phyloP scores from a whole-genome alignment of 495 filamentous ascomycete species.

The Penicillium bialowiezense region DNA sequence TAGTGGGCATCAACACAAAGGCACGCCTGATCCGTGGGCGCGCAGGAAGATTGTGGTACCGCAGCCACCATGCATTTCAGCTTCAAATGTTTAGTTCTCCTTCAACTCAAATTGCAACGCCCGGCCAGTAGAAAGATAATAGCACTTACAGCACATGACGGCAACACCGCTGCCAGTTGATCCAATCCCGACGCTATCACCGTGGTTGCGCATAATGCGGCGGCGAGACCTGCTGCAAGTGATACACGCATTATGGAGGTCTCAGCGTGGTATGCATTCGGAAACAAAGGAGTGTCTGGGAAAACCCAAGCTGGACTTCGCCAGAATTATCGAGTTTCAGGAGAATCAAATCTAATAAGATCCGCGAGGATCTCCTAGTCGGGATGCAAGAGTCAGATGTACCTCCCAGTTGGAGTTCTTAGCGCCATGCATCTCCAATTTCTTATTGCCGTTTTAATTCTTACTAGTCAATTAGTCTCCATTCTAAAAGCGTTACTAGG shows the following conservation, averaged over 20 bases:
- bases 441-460: neutral
- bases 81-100: conserved; percentile 11
- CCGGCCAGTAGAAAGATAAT: neutral
- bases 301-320: neutral
- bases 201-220: neutral
- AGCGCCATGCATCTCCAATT: neutral
- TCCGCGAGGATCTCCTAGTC: neutral
- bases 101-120: neutral
- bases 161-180: conserved; percentile 9
- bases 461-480: neutral
- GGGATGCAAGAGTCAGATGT: neutral
- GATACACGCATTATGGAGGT: conserved; percentile 11
- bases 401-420: neutral
- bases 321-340: neutral
- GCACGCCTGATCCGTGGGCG: conserved; percentile 23
- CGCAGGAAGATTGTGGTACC: conserved; percentile 21
- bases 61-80: conserved; percentile 22
- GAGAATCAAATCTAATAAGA: neutral
- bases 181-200: conserved; percentile 7
- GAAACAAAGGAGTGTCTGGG: neutral
- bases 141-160: conserved; percentile 17
- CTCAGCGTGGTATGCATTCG: neutral
- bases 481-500: too few relatives aligned
- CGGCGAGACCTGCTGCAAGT: neutral
- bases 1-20: conserved; percentile 23